A percentile compares a stretch with the other conserved stretches of the same genome.
phyloP scores from a whole-genome alignment of 441 rosid genomes.

The Jatropha podagrica region DNA sequence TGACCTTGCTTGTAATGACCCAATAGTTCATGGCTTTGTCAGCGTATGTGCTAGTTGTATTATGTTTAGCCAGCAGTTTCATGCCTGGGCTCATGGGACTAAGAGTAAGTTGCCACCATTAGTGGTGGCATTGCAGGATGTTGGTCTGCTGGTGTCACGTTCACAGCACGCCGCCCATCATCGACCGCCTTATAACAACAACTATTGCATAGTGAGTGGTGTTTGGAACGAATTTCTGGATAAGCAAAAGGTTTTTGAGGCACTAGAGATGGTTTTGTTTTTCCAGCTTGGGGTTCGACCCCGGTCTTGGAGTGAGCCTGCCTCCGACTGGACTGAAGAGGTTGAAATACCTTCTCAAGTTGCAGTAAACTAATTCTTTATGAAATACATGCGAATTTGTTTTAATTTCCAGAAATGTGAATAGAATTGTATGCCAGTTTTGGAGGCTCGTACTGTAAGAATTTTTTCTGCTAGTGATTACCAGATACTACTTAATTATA shows the following conservation, averaged over 20 bases:
- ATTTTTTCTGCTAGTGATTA: background rate
- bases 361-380: constrained; percentile 22
- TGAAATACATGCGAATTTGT: constrained; percentile 16
- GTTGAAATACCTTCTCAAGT: constrained; percentile 31
- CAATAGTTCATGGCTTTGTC: constrained; percentile 51
- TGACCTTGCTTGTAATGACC: constrained; percentile 45
- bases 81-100: constrained; percentile 91
- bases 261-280: constrained; percentile 67
- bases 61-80: constrained; percentile 93
- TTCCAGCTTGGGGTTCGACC: constrained; percentile 63
- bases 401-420: background rate
- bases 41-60: constrained; percentile 62
- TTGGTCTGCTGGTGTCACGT: constrained; percentile 66
- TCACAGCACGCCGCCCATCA: constrained; percentile 71
- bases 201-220: constrained; percentile 90
- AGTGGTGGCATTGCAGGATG: constrained; percentile 70
- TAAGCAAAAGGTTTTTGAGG: constrained; percentile 55
- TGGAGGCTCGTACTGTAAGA: background rate
- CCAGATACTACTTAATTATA: background rate
- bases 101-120: constrained; percentile 65
- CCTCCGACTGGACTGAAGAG: constrained; percentile 64
- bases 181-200: constrained; percentile 75
- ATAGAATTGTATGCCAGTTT: background rate
- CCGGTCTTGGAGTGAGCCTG: constrained; percentile 81
- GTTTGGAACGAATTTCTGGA: constrained; percentile 73